phyloP scores from a whole-genome alignment of 441 rosid species.

The Gossypium trilobum region DNA sequence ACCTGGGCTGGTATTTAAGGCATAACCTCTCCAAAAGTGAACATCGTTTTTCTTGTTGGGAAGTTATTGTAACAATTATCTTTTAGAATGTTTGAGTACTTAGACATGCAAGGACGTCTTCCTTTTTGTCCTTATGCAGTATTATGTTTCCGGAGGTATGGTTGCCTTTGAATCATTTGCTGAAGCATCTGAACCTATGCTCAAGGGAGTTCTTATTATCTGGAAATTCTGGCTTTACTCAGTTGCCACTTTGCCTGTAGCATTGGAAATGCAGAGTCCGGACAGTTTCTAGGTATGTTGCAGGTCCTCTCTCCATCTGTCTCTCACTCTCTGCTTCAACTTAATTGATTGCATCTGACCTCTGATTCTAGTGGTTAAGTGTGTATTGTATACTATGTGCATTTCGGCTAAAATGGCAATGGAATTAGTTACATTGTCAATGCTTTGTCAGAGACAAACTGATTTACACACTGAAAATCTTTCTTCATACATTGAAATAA shows the following conservation, averaged over 20 bases:
- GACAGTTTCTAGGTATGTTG: not conserved
- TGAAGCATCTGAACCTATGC: not conserved
- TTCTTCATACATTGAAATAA: constrained; percentile 12
- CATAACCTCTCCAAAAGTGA: not conserved
- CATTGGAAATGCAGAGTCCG: not conserved
- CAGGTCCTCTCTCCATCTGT: not conserved
- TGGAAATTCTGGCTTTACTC: not conserved
- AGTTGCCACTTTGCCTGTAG: not conserved
- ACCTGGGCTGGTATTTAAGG: not conserved
- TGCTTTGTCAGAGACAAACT: not conserved
- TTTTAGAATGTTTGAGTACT: not conserved
- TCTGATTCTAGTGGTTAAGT: not conserved
- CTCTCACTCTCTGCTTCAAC: not conserved
- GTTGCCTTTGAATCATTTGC: not conserved
- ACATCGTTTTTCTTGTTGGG: not conserved
- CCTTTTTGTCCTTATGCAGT: not conserved
- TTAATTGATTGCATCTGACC: not conserved
- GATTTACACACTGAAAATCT: not conserved
- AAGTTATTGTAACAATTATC: not conserved
- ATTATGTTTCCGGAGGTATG: not conserved
- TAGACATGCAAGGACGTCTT: not conserved
- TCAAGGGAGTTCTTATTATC: not conserved
- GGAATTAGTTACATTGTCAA: not conserved
- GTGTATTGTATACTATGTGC: not conserved
- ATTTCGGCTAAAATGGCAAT: too few species aligned